These are phyloP conservation scores for Cercospora janseana DNA, from an alignment of 2,329 filamentous ascomycete genomes.

Conservation along the genomic window DNA sequence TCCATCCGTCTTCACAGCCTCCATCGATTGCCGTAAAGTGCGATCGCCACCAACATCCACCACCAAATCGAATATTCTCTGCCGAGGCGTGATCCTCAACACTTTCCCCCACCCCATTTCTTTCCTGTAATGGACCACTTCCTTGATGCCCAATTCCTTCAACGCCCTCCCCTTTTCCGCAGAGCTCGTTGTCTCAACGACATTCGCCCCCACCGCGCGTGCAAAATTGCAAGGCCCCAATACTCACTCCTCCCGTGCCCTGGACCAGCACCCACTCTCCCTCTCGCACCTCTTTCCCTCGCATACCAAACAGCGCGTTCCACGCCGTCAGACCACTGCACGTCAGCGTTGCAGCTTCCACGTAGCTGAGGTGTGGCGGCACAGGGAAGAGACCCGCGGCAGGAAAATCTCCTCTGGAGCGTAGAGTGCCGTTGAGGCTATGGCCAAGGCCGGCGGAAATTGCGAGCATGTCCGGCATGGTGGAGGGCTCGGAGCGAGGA, in stretches of 20 bases:
- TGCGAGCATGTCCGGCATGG: constrained; percentile 12
- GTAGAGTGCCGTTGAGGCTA: constrained; percentile 58
- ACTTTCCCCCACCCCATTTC: constrained; percentile 51
- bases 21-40: constrained; percentile 33
- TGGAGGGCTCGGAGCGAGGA: background rate
- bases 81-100: constrained; percentile 46
- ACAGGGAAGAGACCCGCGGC: constrained; percentile 49
- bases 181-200: constrained; percentile 56
- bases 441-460: constrained; percentile 20
- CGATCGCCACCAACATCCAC: constrained; percentile 58
- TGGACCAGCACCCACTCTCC: constrained; percentile 56
- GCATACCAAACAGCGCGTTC: constrained; percentile 50
- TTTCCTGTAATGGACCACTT: constrained; percentile 55
- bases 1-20: constrained; percentile 42
- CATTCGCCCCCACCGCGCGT: constrained; percentile 51
- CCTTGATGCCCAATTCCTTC: constrained; percentile 44
- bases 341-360: constrained; percentile 46
- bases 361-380: constrained; percentile 43
- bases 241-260: constrained; percentile 64
- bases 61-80: constrained; percentile 58
- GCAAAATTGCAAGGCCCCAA: constrained; percentile 60
- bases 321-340: constrained; percentile 47
- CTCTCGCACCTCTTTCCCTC: constrained; percentile 32
- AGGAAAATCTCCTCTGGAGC: constrained; percentile 62
- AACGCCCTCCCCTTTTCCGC: constrained; percentile 46